phyloP scores from a whole-genome alignment of 2,329 filamentous ascomycete genomes.

The Davidsoniella australis region DNA sequence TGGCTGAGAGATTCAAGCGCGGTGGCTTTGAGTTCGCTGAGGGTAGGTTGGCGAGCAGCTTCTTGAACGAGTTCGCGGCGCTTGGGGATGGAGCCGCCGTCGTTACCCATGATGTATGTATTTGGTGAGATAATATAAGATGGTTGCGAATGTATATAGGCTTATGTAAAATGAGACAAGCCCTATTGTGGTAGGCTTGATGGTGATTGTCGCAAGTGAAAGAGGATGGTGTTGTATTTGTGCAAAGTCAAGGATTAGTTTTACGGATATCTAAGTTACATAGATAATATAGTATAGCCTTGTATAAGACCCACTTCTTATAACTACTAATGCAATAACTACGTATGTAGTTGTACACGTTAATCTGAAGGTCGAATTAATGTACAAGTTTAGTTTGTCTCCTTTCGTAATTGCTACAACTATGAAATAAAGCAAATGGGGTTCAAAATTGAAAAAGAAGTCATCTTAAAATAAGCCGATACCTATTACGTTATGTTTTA shows the following conservation, averaged over 20 bases:
- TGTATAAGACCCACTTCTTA: background rate
- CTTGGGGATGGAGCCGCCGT: constrained; percentile 90
- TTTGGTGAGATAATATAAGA: background rate
- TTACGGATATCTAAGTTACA: no score
- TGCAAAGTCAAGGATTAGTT: background rate
- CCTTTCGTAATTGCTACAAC: no score
- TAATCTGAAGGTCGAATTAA: no score
- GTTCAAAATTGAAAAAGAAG: no score
- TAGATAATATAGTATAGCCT: background rate
- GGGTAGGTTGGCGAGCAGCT: constrained; percentile 65
- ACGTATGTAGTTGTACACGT: no score
- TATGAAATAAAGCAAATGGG: no score
- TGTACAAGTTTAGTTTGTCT: no score
- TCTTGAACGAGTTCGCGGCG: constrained; percentile 92
- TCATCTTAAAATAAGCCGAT: no score
- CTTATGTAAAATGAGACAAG: background rate
- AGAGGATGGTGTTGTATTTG: background rate
- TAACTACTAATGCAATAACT: background rate
- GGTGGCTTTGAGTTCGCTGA: constrained; percentile 76
- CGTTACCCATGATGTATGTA: constrained; percentile 70
- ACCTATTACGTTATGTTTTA: no score
- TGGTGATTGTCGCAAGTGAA: background rate
- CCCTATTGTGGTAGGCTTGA: background rate
- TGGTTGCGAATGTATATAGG: background rate
- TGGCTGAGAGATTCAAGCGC: constrained; percentile 73